Evolutionary conservation across 2,329 filamentous ascomycete genomes (phyloP), one percentile per base, ranked within the genome.

Genomic region (Aureobasidium zeae): DNA sequence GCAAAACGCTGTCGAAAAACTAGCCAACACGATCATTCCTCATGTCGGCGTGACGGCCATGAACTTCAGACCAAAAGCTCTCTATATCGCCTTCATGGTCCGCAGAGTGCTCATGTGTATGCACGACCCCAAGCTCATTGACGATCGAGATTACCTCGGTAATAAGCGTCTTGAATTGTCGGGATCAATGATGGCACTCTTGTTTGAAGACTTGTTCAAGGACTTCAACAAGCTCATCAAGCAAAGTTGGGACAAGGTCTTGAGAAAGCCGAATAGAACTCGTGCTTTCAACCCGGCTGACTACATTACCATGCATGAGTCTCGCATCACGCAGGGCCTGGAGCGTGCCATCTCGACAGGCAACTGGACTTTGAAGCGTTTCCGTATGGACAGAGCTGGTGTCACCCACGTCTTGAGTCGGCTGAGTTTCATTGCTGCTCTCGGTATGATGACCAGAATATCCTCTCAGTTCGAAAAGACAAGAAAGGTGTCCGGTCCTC

Each of bases 381-480:
- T 98, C 70, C 87, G 89, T 63, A 98, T 98, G 91, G 93, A 96
- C 59, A 76, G 89, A 60, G 89, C 91, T 16, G 91, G 91, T 59
- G 87, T 98, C 16, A 96, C 93, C 0, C 91, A 98, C 63, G 87
- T 98, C 29, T 72, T 98, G 36, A 96, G 89, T 64, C 79, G 91
- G 51, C 71, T 98, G 44, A 96, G 89, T 63, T 98, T 96, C 59
- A 95, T 98, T 62, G 85, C 83, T 50, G 91, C 91, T 20, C 76
- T 98, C 20, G 93, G 93, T 50, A 98, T 98, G 93, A 98, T 98
- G 91, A 98, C 91, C 11, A 77, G 91, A 63, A 96, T 98, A 57
- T 91, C 83, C 62, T 93, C 85, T 73, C 91, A 98, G 67, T 98
- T 98, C 57, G 91, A 98, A 62, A 98, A 98, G 73, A 96, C 91